Evolutionary conservation across 2,329 filamentous ascomycete genomes (phyloP).

Genomic region (Trichoderma sp.): DNA sequence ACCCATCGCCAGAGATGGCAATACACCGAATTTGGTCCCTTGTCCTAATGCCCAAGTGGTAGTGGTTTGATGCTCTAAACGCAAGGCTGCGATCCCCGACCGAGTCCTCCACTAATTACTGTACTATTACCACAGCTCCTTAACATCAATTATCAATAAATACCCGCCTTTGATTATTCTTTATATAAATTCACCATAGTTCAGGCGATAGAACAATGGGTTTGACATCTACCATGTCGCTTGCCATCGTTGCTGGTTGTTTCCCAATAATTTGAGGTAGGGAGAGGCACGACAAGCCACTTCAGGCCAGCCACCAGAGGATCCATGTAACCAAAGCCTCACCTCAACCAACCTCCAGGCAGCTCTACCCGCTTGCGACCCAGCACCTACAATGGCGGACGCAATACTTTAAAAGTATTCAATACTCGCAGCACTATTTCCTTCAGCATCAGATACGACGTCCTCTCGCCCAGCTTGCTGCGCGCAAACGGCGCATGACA

Average conservation of each 20-base stretch:
- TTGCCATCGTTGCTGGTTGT: neutral
- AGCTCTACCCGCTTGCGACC: neutral
- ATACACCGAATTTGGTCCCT: no score
- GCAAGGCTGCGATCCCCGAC: neutral
- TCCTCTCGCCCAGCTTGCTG: neutral
- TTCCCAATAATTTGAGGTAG: neutral
- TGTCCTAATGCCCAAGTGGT: no score
- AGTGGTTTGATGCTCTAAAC: no score
- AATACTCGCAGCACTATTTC: neutral
- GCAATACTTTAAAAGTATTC: neutral
- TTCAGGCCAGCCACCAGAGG: neutral
- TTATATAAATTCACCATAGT: rapidly evolving
- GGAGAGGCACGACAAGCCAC: neutral
- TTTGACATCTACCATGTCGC: neutral
- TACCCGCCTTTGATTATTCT: neutral
- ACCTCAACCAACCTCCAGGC: neutral
- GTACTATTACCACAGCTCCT: neutral
- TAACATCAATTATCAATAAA: neutral
- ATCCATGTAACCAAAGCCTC: neutral
- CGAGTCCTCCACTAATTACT: neutral
- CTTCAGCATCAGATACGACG: neutral
- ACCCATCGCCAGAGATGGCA: no score
- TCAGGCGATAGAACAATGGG: rapidly evolving
- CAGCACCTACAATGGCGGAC: neutral
- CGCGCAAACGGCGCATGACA: neutral